Conservation (phyloP, 805 yeast genomes). For the Candida corydali region DNA sequence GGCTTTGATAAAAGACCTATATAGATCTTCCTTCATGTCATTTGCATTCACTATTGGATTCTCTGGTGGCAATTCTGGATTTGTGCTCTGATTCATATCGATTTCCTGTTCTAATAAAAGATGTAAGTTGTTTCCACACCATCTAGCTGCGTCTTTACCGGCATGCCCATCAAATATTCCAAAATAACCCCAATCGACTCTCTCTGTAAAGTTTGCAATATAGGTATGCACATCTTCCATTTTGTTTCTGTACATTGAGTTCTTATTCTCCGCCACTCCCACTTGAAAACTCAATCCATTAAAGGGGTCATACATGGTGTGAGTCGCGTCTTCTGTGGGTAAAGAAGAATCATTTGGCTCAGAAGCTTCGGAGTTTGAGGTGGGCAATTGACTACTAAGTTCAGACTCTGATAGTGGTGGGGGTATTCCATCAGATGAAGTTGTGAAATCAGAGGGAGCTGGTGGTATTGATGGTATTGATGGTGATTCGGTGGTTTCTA, state of each 20-base stretch:
- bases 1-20: constrained; percentile 67
- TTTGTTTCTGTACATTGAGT: constrained; percentile 71
- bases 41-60: constrained; percentile 17
- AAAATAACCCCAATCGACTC: constrained; percentile 90
- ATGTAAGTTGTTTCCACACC: constrained; percentile 90
- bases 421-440: background rate
- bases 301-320: constrained; percentile 38
- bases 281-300: constrained; percentile 67
- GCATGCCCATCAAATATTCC: constrained; percentile 98
- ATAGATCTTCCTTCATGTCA: constrained; percentile 64
- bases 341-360: background rate
- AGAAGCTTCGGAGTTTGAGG: background rate
- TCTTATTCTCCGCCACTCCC: constrained; percentile 90
- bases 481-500: background rate
- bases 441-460: background rate
- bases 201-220: constrained; percentile 87
- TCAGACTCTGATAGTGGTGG: background rate
- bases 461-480: background rate
- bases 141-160: constrained; percentile 85
- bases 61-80: constrained; percentile 28
- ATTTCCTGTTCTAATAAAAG: constrained; percentile 59
- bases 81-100: constrained; percentile 6
- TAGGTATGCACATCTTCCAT: constrained; percentile 98
- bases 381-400: background rate
- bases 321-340: background rate